Percentiles rank a stretch among this genome's conserved stretches.
Conservation (phyloP, 2,329 filamentous ascomycete species). For the Aplosporella prunicola region DNA sequence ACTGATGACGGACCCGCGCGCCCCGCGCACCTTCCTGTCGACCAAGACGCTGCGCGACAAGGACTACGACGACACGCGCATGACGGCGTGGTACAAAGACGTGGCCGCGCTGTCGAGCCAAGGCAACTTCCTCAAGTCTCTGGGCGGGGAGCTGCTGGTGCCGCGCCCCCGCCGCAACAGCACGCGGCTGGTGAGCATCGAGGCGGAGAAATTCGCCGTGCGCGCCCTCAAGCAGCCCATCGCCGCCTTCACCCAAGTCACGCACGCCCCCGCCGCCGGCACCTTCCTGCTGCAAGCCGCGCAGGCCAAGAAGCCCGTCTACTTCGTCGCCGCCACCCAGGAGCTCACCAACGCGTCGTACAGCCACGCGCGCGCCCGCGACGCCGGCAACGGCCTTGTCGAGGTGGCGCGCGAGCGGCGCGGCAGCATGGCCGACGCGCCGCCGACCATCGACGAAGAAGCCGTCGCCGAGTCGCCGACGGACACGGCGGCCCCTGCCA, state of each 20-base stretch:
- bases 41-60: slow-evolving; percentile 2
- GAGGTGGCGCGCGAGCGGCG: slow-evolving; percentile 4
- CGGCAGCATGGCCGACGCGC: background rate
- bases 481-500: slow-evolving; percentile 1
- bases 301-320: background rate
- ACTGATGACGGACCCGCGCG: slow-evolving; percentile 6
- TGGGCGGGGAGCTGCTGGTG: slow-evolving; percentile 8
- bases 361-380: background rate
- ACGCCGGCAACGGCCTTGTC: slow-evolving; percentile 8
- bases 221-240: slow-evolving; percentile 6
- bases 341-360: slow-evolving; percentile 8
- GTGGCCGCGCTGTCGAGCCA: slow-evolving; percentile 5
- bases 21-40: no score
- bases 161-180: slow-evolving; percentile 1
- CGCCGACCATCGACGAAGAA: background rate
- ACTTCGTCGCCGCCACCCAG: slow-evolving; percentile 5
- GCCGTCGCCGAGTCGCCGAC: background rate
- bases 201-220: slow-evolving; percentile 2
- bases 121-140: slow-evolving; percentile 9
- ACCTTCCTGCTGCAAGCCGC: slow-evolving; percentile 5
- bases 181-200: slow-evolving; percentile 8
- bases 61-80: slow-evolving; percentile 10
- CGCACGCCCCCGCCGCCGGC: background rate
- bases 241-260: slow-evolving; percentile 3
- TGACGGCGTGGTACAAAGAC: slow-evolving; percentile 10